phyloP scores from a whole-genome alignment of 495 filamentous ascomycete genomes.

The Trichocladium antarcticum region DNA sequence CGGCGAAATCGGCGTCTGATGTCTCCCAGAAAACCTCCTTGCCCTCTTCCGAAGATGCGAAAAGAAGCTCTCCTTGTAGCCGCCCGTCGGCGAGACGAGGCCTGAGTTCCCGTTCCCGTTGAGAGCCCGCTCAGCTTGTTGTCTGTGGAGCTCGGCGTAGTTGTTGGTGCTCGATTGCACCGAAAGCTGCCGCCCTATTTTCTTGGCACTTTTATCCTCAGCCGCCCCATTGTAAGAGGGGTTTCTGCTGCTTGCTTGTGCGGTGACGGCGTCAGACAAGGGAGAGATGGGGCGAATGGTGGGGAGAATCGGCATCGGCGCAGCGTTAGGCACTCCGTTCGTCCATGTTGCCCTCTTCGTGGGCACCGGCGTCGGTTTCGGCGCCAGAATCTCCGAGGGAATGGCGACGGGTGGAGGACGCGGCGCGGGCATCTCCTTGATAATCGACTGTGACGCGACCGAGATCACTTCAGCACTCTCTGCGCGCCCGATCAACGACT shows the following conservation, averaged over 20 bases:
- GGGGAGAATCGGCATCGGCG: slow-evolving; percentile 94
- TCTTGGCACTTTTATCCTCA: slow-evolving; percentile 72
- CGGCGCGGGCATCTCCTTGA: slow-evolving; percentile 29
- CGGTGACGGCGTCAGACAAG: slow-evolving; percentile 80
- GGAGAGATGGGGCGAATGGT: slow-evolving; percentile 94
- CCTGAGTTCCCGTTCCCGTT: slow-evolving; percentile 77
- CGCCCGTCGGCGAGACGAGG: slow-evolving; percentile 51
- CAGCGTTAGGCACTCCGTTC: slow-evolving; percentile 66
- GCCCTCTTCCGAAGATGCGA: slow-evolving; percentile 93
- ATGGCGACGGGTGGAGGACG: slow-evolving; percentile 50
- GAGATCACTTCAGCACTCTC: slow-evolving; percentile 36
- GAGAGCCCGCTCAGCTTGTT: slow-evolving; percentile 82
- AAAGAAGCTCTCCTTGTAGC: slow-evolving; percentile 89
- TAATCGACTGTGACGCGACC: slow-evolving; percentile 8
- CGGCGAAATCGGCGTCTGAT: slow-evolving; percentile 64
- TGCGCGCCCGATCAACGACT: slow-evolving; percentile 66
- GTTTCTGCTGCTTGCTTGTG: slow-evolving; percentile 54
- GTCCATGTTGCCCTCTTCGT: slow-evolving; percentile 79
- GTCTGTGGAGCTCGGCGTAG: slow-evolving; percentile 72
- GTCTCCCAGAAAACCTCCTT: slow-evolving; percentile 79
- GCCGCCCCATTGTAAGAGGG: slow-evolving; percentile 36
- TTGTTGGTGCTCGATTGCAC: slow-evolving; percentile 90
- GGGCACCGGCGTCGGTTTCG: slow-evolving; percentile 50
- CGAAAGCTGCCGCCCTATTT: slow-evolving; percentile 91
- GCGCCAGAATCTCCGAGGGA: slow-evolving; percentile 34